Evolutionary conservation across 345 rosid genomes (phyloP).

Genomic region (Sapria himalayana): DNA sequence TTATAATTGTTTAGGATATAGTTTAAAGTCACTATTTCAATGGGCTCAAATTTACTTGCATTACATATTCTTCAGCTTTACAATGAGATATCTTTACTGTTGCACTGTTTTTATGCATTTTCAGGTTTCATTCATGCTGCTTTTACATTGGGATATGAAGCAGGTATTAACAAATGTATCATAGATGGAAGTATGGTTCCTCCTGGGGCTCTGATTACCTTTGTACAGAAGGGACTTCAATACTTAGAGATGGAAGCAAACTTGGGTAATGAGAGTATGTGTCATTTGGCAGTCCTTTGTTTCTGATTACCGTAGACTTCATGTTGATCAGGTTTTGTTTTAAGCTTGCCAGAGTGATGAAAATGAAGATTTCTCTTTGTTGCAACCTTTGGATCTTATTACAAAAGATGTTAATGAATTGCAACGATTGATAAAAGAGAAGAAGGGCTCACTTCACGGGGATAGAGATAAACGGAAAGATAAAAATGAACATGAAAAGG

Average conservation of each 20-base stretch:
- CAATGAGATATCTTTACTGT: no score
- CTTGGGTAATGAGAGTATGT: constrained; percentile 46
- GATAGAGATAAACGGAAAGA: constrained; percentile 35
- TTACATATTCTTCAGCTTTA: no score
- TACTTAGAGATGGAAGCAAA: constrained; percentile 98
- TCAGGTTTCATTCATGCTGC: constrained; percentile 80
- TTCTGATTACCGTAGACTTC: constrained; percentile 5
- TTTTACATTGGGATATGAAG: constrained; percentile 84
- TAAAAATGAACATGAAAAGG: constrained; percentile 13
- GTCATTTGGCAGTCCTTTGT: constrained; percentile 8
- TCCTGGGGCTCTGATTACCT: constrained; percentile 76
- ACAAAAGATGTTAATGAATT: constrained; percentile 71
- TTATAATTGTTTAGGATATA: no score
- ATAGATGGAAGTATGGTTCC: constrained; percentile 93
- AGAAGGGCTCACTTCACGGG: constrained; percentile 30
- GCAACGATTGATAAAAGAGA: constrained; percentile 62
- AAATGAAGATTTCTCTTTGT: constrained; percentile 89
- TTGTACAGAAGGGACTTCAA: constrained; percentile 87
- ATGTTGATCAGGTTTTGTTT: constrained; percentile 17
- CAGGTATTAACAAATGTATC: constrained; percentile 62
- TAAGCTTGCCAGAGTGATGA: constrained; percentile 45
- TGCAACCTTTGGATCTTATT: constrained; percentile 90
- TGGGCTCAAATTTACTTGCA: no score
- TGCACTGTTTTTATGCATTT: no score
- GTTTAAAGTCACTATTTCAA: no score